Evolutionary conservation across 768 basidiomycete genomes (phyloP).

Genomic region (Pholiota microspora): DNA sequence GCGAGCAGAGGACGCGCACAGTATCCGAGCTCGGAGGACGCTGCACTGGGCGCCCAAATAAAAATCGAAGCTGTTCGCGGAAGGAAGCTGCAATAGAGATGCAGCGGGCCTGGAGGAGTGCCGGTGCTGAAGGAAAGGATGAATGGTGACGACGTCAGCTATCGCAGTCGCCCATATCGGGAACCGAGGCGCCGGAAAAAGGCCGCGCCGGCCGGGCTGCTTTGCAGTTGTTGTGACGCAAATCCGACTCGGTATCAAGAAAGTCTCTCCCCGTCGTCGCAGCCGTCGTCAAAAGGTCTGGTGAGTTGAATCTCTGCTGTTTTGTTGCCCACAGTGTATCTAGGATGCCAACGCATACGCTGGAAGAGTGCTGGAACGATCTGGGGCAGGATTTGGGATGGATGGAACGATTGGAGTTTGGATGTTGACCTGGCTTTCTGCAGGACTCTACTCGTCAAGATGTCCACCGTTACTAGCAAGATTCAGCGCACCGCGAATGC

Average conservation of each 20-base stretch:
- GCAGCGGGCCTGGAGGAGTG: background rate
- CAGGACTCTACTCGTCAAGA: slow-evolving; percentile 46
- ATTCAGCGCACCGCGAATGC: slow-evolving; percentile 97
- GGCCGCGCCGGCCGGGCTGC: slow-evolving; percentile 12
- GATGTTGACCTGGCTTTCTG: slow-evolving; percentile 46
- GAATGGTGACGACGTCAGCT: slow-evolving; percentile 8
- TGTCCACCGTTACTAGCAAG: slow-evolving; percentile 79
- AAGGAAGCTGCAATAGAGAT: background rate
- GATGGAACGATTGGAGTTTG: slow-evolving; percentile 43
- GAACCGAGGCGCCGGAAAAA: background rate
- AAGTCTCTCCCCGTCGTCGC: slow-evolving; percentile 36
- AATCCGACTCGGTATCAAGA: slow-evolving; percentile 28
- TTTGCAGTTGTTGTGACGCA: slow-evolving; percentile 34
- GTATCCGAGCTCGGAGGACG: background rate
- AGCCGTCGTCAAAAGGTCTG: slow-evolving; percentile 63
- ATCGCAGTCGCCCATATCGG: background rate
- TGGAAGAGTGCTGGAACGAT: slow-evolving; percentile 22
- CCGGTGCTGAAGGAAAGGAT: background rate
- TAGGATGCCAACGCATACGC: slow-evolving; percentile 22
- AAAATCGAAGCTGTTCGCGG: background rate
- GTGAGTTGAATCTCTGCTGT: slow-evolving; percentile 52
- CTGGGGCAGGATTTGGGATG: slow-evolving; percentile 42
- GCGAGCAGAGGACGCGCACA: background rate
- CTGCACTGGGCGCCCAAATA: background rate
- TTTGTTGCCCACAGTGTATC: slow-evolving; percentile 23